Evolutionary conservation across 2,329 filamentous ascomycete genomes (phyloP), one percentile per base, ranked within the genome.

Genomic region (Pseudogymnoascus sp.): DNA sequence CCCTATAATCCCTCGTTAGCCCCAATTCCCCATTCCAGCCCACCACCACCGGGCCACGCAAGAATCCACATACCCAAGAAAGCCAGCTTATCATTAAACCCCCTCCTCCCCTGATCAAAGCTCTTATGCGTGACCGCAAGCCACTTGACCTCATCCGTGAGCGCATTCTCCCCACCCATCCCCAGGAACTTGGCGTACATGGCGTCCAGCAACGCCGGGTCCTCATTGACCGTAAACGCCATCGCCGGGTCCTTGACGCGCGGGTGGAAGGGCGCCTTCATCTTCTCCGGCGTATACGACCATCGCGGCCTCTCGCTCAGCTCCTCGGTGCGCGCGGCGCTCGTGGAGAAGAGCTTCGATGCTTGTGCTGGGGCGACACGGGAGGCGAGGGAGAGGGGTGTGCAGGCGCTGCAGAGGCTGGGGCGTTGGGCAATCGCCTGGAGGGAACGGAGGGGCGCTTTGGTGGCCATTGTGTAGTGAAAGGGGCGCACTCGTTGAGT

Each of bases 51-150:
- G 4, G 16, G n/a, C 60, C 23, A 58, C 30, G 22, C 14, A 12
- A 28, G 22, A 28, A 62, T 22, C 39, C 19, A 71, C 79, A 64
- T 83, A 95, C 91, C 93, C 61, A 96, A 79, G 72, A 90, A 92
- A n/a, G 92, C 90, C 75, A 99, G 79, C 66, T 91, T 85, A 71
- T 97, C 93, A 74, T 99, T 99, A 78, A 93, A 96, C 0, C 93
- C 93, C 80, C 92, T 87, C 71, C 91, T 82, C 60, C 92, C 94
- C 72, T 97, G 92, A 73, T 99, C 93, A 72, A 96, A 97, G 76
- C 92, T 97, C 84, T 97, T 97, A 76, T 97, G 94, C 67, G 94
- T 99, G 62, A 99, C 85, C 30, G 92, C 92, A 71, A 97, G 79
- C 94, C 94, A 99, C 78, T 97, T 97, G 65, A 94, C 81, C 77